Evolutionary conservation across 1,284 basidiomycete genomes (phyloP).

Genomic region (Austroboletus niveus): DNA sequence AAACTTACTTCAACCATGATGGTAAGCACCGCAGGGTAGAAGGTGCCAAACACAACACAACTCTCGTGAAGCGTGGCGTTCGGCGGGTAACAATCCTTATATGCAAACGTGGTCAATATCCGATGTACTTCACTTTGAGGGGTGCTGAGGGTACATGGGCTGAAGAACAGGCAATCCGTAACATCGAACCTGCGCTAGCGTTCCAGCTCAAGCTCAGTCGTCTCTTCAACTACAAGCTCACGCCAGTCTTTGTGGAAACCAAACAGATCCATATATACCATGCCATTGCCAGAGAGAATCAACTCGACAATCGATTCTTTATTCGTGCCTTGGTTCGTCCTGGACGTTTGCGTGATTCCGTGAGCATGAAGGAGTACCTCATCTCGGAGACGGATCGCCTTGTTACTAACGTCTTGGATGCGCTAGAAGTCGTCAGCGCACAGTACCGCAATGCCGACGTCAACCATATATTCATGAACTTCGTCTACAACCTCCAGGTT

Average conservation of each 20-base stretch:
- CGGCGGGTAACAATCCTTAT: conserved; percentile 92
- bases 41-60: conserved; percentile 57
- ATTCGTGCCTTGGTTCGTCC: conserved; percentile 95
- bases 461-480: conserved; percentile 98
- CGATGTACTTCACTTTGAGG: conserved; percentile 93
- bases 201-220: conserved; percentile 98
- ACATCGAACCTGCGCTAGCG: conserved; percentile 97
- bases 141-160: conserved; percentile 76
- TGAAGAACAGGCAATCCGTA: conserved; percentile 96
- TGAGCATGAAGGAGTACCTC: conserved; percentile 95
- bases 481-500: conserved; percentile 94
- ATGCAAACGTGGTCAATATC: conserved; percentile 90
- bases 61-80: conserved; percentile 76
- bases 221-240: conserved; percentile 95
- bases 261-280: conserved; percentile 98
- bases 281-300: conserved; percentile 92
- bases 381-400: conserved; percentile 98
- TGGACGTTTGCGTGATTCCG: conserved; percentile 86
- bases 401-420: conserved; percentile 92
- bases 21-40: no score
- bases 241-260: conserved; percentile 90
- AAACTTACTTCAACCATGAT: no score
- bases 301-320: conserved; percentile 97
- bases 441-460: conserved; percentile 89
- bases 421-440: conserved; percentile 88